Evolutionary conservation across 257 asterid genomes (phyloP), one percentile per base, ranked within the genome.

Genomic region (Cordia subcordata): DNA sequence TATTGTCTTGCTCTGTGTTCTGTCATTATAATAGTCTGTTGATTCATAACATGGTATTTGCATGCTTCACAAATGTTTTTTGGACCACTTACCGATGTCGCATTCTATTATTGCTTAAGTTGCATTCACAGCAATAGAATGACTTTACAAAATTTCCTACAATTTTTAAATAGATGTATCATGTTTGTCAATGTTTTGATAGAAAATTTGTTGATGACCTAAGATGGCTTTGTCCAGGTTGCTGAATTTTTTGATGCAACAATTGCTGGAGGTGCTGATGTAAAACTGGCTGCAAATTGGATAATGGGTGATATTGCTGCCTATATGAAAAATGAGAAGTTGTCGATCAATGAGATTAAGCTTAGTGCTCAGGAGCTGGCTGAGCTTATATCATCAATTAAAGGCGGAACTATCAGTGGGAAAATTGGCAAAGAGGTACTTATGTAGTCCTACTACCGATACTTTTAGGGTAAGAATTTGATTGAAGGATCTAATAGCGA

Each of bases 281-380:
- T 86, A 50, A 93, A 93, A 64, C 76, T 86, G 59, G 86, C 94
- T 74, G 76, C 99, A 52, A 93, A 93, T 60, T 93, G 99, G 99
- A 82, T 93, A 68, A 93, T 93, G 99, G 92, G 99, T 19, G 99
- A 93, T 74, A 76, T 93, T 70, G 93, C 97, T 80, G 95, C 95
- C 20, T 86, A 84, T 69, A 63, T 93, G 92, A 93, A 93, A 60
- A 85, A 93, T 49, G 96, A 86, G 68, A 88, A 86, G 77, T 60
- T 88, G 68, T 69, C 86, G 20, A 76, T 93, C 67, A 62, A 58
- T 64, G 95, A 83, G 58, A 80, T 89, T 72, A 89, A 89, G 64
- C 96, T 93, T 72, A 75, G 79, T 57, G 84, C 99, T 49, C 68
- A 68, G 50, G 99, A 93, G 72, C 75, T 93, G 70, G 89, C 85